Percentiles rank a stretch among this genome's conserved stretches.
Evolutionary conservation across 495 filamentous ascomycete species (phyloP).

Genomic region (Podospora pseudocomata): DNA sequence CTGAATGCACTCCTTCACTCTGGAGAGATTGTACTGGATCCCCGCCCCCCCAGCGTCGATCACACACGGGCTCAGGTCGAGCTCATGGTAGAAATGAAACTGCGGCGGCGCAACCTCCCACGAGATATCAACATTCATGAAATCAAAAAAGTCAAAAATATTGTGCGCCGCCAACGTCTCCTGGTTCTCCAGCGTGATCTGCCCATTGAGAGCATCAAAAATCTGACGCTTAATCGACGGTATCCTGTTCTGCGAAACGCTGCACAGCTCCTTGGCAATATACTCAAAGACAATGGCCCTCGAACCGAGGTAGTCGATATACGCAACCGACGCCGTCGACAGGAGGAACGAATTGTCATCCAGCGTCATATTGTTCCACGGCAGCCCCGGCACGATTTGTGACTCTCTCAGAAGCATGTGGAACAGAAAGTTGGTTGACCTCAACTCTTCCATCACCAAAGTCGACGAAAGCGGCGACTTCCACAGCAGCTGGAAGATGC

Average conservation of each 20-base stretch:
- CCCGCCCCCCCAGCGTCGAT: slow-evolving; percentile 47
- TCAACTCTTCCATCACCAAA: slow-evolving; percentile 72
- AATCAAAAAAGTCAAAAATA: slow-evolving; percentile 92
- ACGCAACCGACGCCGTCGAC: slow-evolving; percentile 56
- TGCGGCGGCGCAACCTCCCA: slow-evolving; percentile 47
- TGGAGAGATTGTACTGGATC: slow-evolving; percentile 55
- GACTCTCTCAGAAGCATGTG: slow-evolving; percentile 62
- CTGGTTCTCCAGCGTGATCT: slow-evolving; percentile 59
- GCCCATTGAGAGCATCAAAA: slow-evolving; percentile 73
- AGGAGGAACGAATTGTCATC: slow-evolving; percentile 58
- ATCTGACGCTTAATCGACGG: slow-evolving; percentile 74
- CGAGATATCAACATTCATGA: slow-evolving; percentile 65
- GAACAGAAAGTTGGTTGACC: slow-evolving; percentile 69
- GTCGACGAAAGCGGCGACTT: slow-evolving; percentile 72
- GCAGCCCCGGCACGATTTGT: slow-evolving; percentile 56
- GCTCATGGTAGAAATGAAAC: slow-evolving; percentile 53
- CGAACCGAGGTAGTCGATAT: slow-evolving; percentile 69
- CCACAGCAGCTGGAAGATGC: slow-evolving; percentile 78
- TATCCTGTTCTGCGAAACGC: slow-evolving; percentile 63
- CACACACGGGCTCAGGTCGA: slow-evolving; percentile 60
- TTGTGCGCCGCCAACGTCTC: slow-evolving; percentile 61
- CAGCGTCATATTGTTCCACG: slow-evolving; percentile 63
- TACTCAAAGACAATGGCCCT: slow-evolving; percentile 78
- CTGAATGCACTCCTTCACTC: slow-evolving; percentile 60
- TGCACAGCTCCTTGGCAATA: slow-evolving; percentile 74